Evolutionary conservation across 257 asterid species (phyloP), one percentile per base, ranked within the genome.

Genomic region (Solanum corneliomulleri): DNA sequence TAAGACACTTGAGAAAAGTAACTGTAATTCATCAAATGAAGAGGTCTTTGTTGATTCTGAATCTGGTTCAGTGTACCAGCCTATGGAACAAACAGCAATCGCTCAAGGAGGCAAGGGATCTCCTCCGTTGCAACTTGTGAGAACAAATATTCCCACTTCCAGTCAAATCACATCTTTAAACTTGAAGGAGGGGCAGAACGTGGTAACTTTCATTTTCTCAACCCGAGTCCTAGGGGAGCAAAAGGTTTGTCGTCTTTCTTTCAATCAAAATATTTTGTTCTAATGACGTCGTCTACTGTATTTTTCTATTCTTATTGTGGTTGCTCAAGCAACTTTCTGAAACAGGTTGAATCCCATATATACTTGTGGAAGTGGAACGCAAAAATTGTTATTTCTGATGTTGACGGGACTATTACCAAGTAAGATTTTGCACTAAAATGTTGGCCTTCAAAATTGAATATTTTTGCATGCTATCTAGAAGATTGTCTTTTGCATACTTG

Each of bases 311-410:
- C 75, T 58, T 88, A 70, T 12, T 45, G 72, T 78, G 25, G 88
- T 11, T 80, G 68, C 85, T 80, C 85, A 47, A 80, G 69, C 85
- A 47, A 80, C 45, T 86, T 89, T 84, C 70, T 90, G 88, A 45
- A 72, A 85, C 95, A 96, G 99, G 99, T 97, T 80, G 99, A 97
- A 89, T 98, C 99, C 92, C 99, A 97, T 93, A 96, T 97, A 88
- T 97, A 97, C 93, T 90, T 97, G 95, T 97, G 99, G 99, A 95
- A 92, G 95, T 97, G 98, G 98, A 95, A 97, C 89, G 93, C 99
- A 4, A 89, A 95, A 52, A 97, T 97, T 42, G 99, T 97, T 35
- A 97, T 97, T 89, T 97, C 99, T 74, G 99, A 96, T 70, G 99
- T 97, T 69, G 99, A 97, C 86, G 99, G 99, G 88, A 96, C 99